phyloP scores from a whole-genome alignment of 2,329 filamentous ascomycete genomes.

The Aspergillus sp. region DNA sequence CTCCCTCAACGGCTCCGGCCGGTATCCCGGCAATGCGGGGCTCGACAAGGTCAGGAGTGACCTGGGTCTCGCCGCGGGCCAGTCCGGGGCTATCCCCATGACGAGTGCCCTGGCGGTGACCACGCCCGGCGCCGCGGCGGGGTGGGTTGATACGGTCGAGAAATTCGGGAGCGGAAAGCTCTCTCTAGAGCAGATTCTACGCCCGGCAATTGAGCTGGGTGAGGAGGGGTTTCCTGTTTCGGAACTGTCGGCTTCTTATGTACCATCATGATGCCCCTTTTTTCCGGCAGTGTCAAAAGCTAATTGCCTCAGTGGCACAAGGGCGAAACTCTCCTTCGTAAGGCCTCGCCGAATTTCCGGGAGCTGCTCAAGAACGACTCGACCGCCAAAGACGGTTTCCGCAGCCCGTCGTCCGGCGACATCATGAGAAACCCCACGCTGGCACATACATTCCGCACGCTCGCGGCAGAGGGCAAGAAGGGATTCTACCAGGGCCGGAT shows the following conservation, averaged over 20 bases:
- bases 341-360: constrained; percentile 71
- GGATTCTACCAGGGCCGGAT: constrained; percentile 86
- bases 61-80: constrained; percentile 54
- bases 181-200: constrained; percentile 64
- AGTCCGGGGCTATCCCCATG: constrained; percentile 57
- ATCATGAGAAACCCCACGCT: constrained; percentile 79
- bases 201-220: constrained; percentile 72
- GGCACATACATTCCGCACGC: constrained; percentile 67
- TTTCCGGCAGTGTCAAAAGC: not conserved
- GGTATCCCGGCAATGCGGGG: constrained; percentile 59
- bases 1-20: constrained; percentile 88
- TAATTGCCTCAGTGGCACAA: constrained; percentile 54
- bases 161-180: constrained; percentile 83
- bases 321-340: constrained; percentile 54
- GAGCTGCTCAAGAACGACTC: constrained; percentile 81
- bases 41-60: constrained; percentile 61
- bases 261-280: constrained; percentile 37
- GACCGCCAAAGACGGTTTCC: constrained; percentile 55
- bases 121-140: constrained; percentile 80
- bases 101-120: constrained; percentile 71
- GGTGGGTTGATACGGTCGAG: constrained; percentile 84
- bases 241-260: constrained; percentile 61
- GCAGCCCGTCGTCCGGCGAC: constrained; percentile 71
- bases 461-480: constrained; percentile 72
- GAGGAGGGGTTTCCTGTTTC: constrained; percentile 87